Conservation (phyloP, 2,329 filamentous ascomycete genomes). For the Didymella segeticola region DNA sequence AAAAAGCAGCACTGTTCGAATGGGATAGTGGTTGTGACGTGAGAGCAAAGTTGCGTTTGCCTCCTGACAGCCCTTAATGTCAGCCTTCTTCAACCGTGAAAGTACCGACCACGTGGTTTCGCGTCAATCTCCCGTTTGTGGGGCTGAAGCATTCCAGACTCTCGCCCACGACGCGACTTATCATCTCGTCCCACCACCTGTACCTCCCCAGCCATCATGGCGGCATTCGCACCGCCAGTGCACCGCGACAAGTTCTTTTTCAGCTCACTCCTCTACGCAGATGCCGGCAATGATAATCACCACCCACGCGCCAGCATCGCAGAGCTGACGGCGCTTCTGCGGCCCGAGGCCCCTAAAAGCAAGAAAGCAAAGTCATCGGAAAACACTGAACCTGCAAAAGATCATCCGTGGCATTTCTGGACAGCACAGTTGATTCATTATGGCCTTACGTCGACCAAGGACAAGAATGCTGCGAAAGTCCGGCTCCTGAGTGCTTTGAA, state of each 20-base stretch:
- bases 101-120: background rate
- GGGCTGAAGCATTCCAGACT: background rate
- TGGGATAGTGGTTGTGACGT: too few species aligned
- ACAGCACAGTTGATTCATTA: slow-evolving; percentile 69
- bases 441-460: slow-evolving; percentile 62
- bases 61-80: too few species aligned
- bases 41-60: too few species aligned
- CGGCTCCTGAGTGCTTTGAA: slow-evolving; percentile 65
- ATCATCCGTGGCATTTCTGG: slow-evolving; percentile 67
- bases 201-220: slow-evolving; percentile 17
- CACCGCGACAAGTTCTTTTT: slow-evolving; percentile 38
- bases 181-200: background rate
- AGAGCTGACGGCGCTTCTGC: slow-evolving; percentile 40
- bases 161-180: background rate
- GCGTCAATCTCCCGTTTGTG: background rate
- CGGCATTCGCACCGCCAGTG: slow-evolving; percentile 39
- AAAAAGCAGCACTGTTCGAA: too few species aligned
- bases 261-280: slow-evolving; percentile 39
- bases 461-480: slow-evolving; percentile 65
- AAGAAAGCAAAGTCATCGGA: slow-evolving; percentile 11
- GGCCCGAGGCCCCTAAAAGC: slow-evolving; percentile 29
- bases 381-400: slow-evolving; percentile 40
- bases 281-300: slow-evolving; percentile 40
- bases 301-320: slow-evolving; percentile 40
- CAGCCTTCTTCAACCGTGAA: background rate